Percentiles rank a stretch among this genome's conserved stretches.
These are phyloP conservation scores for Picea glauca DNA, from an alignment of 75 land plant species.

Conservation along the genomic window DNA sequence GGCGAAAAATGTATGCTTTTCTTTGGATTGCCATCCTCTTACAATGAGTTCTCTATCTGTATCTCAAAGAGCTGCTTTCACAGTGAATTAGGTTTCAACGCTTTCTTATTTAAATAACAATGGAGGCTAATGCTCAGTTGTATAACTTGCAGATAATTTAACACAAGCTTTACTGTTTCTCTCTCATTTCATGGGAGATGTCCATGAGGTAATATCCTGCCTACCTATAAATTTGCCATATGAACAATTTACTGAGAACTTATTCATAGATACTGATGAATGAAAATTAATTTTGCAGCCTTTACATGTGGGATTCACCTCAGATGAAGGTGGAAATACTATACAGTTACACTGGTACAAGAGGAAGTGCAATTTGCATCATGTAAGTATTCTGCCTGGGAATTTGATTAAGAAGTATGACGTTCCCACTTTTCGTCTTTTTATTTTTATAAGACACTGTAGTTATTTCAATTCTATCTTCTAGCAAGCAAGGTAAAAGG, in stretches of 20 bases:
- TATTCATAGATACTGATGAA: neutral
- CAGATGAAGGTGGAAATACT: conserved; percentile 87
- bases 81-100: no score
- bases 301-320: conserved; percentile 81
- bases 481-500: no score
- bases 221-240: neutral
- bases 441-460: no score
- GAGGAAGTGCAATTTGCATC: conserved; percentile 72
- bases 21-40: neutral
- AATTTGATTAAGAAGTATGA: no score
- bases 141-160: conserved; percentile 35
- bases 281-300: conserved; percentile 43
- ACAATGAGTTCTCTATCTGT: neutral
- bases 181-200: conserved; percentile 58
- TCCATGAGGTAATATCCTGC: conserved; percentile 42
- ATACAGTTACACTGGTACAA: conserved; percentile 69
- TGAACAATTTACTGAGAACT: neutral
- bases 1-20: neutral
- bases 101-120: neutral
- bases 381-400: conserved; percentile 35
- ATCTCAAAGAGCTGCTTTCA: neutral
- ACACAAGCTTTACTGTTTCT: conserved; percentile 56
- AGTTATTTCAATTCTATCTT: no score
- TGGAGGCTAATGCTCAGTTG: no score
- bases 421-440: no score